Evolutionary conservation across 179 eudicot genomes (phyloP).

Genomic region (Amaranthus tricolor): DNA sequence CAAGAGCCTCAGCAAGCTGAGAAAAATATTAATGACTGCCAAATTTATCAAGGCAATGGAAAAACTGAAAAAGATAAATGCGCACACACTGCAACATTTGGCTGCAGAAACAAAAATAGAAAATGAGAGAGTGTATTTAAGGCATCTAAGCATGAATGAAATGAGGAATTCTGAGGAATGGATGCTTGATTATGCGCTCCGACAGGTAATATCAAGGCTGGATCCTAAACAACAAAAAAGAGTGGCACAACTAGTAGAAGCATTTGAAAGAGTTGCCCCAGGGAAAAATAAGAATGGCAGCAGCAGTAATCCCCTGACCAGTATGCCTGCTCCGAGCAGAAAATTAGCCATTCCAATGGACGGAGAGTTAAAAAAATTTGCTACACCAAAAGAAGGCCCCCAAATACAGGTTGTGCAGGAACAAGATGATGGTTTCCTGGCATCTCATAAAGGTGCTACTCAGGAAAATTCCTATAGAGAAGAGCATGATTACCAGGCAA

Average conservation of each 20-base stretch:
- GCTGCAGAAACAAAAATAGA: constrained; percentile 32
- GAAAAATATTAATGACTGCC: constrained; percentile 55
- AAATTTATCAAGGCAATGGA: constrained; percentile 80
- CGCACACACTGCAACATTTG: constrained; percentile 27
- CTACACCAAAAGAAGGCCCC: constrained; percentile 16
- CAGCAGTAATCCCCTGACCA: constrained; percentile 20
- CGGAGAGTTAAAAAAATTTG: constrained; percentile 9
- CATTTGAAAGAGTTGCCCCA: constrained; percentile 83
- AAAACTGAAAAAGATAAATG: constrained; percentile 47
- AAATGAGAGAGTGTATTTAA: constrained; percentile 48
- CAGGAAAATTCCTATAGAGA: constrained; percentile 4
- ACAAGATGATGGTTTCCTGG: constrained; percentile 17
- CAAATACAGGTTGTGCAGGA: constrained; percentile 10
- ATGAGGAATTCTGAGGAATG: constrained; percentile 75
- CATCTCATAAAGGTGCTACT: constrained; percentile 12
- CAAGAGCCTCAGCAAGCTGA: constrained; percentile 62
- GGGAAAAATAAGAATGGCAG: constrained; percentile 25
- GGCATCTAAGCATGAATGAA: constrained; percentile 55
- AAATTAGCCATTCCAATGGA: constrained; percentile 9
- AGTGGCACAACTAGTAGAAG: constrained; percentile 83
- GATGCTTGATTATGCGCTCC: constrained; percentile 92
- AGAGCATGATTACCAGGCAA: constrained; percentile 17
- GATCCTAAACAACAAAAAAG: constrained; percentile 77
- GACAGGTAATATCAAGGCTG: constrained; percentile 57
- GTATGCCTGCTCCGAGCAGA: constrained; percentile 17